Evolutionary conservation across 495 filamentous ascomycete species (phyloP).

Genomic region (Xylaria castorea): DNA sequence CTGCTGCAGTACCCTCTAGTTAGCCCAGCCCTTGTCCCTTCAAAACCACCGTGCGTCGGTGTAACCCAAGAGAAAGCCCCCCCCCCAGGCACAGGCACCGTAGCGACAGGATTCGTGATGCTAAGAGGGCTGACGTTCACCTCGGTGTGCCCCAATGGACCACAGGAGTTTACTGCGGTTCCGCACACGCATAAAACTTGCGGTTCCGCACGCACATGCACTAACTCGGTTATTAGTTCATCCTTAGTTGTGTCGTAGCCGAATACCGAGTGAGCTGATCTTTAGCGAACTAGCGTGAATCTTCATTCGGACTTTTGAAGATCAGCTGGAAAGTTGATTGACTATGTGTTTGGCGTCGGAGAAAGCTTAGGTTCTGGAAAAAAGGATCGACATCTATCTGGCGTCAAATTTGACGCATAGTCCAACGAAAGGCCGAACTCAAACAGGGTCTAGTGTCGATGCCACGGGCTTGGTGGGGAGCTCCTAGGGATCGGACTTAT

Average conservation of each 20-base stretch:
- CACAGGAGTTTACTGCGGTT: background rate
- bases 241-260: background rate
- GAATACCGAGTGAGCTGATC: slow-evolving; percentile 6
- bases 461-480: background rate
- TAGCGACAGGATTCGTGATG: slow-evolving; percentile 4
- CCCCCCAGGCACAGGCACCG: background rate
- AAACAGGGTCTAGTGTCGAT: background rate
- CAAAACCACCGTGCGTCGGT: slow-evolving; percentile 7
- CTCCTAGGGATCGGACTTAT: background rate
- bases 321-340: background rate
- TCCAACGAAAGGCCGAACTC: background rate
- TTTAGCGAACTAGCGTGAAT: background rate
- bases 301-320: background rate
- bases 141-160: slow-evolving; percentile 1
- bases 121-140: slow-evolving; percentile 8
- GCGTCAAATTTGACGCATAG: background rate
- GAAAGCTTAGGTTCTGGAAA: background rate
- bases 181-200: background rate
- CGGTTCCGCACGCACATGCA: slow-evolving; percentile 6
- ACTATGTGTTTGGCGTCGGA: background rate
- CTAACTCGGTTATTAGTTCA: background rate
- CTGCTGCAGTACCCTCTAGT: background rate
- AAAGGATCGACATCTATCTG: background rate
- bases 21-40: background rate
- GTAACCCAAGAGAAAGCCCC: background rate